These are phyloP conservation scores for Pistacia vera DNA, from an alignment of 345 rosid species.

Conservation along the genomic window DNA sequence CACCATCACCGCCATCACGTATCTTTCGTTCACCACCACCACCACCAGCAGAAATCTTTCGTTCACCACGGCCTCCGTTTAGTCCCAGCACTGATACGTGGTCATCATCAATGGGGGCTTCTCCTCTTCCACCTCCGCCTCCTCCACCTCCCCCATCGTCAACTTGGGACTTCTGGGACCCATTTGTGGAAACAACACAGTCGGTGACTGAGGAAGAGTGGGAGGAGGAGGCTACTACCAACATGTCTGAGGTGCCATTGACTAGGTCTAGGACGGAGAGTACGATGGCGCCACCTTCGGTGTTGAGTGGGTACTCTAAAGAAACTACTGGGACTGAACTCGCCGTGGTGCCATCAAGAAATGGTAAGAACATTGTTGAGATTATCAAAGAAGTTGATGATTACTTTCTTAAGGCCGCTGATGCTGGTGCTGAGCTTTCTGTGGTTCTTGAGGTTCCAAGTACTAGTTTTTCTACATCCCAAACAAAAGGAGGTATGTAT, in stretches of 20 bases:
- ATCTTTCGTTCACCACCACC: constrained; percentile 30
- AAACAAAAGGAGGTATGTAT: constrained; percentile 55
- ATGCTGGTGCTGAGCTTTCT: constrained; percentile 72
- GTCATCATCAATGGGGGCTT: constrained; percentile 60
- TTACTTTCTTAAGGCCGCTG: constrained; percentile 81
- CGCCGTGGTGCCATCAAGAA: constrained; percentile 83
- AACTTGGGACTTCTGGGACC: constrained; percentile 97
- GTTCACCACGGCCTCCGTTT: constrained; percentile 53
- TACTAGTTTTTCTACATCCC: constrained; percentile 42
- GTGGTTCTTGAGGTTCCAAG: constrained; percentile 64
- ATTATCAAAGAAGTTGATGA: constrained; percentile 93
- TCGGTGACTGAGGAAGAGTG: constrained; percentile 72
- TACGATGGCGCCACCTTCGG: constrained; percentile 48
- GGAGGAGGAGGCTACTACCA: constrained; percentile 55
- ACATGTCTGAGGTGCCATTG: constrained; percentile 39
- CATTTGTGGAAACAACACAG: constrained; percentile 61
- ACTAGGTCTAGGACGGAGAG: constrained; percentile 34
- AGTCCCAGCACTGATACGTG: constrained; percentile 86
- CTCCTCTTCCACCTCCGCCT: constrained; percentile 59
- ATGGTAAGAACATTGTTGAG: constrained; percentile 79
- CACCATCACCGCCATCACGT: constrained; percentile 23
- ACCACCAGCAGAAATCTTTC: constrained; percentile 15
- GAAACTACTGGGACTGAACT: constrained; percentile 61
- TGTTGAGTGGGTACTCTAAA: constrained; percentile 68
- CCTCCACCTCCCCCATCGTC: constrained; percentile 75